These are phyloP conservation scores for Calonectria ilicicola DNA, from an alignment of 2,329 filamentous ascomycete species.

Conservation along the genomic window DNA sequence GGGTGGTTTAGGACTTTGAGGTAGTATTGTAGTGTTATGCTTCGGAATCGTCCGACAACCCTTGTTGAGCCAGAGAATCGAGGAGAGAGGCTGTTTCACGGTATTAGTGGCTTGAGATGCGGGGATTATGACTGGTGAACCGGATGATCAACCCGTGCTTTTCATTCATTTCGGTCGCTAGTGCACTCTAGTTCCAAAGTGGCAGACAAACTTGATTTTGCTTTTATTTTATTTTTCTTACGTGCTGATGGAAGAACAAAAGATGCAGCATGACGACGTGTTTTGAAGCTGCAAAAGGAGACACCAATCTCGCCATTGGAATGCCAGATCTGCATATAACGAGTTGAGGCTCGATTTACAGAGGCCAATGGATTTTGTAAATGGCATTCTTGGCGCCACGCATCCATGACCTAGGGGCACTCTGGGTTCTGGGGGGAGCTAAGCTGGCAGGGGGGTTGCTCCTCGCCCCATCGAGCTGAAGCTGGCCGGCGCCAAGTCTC, in stretches of 20 bases:
- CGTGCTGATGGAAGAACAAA: not conserved
- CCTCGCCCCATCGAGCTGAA: slow-evolving; percentile 7
- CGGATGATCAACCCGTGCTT: not conserved
- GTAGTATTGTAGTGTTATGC: not conserved
- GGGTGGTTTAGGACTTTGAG: not conserved
- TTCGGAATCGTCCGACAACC: slow-evolving; percentile 14
- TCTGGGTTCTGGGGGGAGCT: too few species aligned
- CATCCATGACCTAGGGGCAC: too few species aligned
- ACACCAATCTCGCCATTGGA: not conserved
- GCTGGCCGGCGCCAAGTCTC: not conserved
- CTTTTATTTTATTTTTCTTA: not conserved
- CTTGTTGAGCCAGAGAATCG: not conserved
- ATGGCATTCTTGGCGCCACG: not conserved
- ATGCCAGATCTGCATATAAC: too few species aligned
- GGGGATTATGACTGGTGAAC: not conserved
- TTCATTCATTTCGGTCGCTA: not conserved
- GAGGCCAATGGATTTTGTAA: not conserved
- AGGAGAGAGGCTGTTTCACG: slow-evolving; percentile 3
- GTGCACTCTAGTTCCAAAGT: not conserved
- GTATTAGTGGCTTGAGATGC: slow-evolving; percentile 2
- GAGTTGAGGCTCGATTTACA: not conserved
- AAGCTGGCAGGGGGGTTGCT: not conserved
- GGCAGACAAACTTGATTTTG: not conserved
- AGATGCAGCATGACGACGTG: not conserved
- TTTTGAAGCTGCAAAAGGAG: not conserved